These are phyloP conservation scores for Hyphodiscus hymeniophilus DNA, from an alignment of 495 filamentous ascomycete species.

Conservation along the genomic window DNA sequence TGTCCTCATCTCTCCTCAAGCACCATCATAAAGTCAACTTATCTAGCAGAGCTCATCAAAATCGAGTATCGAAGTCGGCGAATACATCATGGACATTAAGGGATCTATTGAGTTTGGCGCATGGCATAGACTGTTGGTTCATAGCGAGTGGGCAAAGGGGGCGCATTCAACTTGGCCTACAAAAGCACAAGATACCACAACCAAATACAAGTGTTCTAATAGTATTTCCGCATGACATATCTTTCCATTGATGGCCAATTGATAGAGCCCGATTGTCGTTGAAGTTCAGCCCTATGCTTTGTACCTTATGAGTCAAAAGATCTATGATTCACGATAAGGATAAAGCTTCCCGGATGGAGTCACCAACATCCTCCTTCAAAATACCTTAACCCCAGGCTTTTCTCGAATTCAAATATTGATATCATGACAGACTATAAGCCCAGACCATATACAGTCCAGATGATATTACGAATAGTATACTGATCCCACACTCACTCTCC, in stretches of 20 bases:
- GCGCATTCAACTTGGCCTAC: neutral
- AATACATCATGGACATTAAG: neutral
- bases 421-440: neutral
- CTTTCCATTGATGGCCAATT: no score
- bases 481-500: neutral
- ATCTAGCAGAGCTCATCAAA: neutral
- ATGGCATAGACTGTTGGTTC: neutral
- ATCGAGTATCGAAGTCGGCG: neutral
- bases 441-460: conserved; percentile 2
- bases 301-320: neutral
- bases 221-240: no score
- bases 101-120: neutral
- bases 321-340: conserved; percentile 19
- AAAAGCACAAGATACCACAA: conserved; percentile 4
- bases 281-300: neutral
- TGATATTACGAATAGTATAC: conserved; percentile 21
- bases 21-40: conserved; percentile 14
- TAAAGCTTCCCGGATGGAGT: conserved; percentile 20
- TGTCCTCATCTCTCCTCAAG: conserved; percentile 77
- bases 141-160: neutral
- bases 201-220: neutral
- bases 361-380: conserved; percentile 4
- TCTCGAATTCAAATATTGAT: neutral
- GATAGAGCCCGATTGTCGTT: no score
- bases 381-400: neutral